A percentile compares a stretch with the other conserved stretches of the same genome.
These are phyloP conservation scores for Saccharomyces jurei DNA, from an alignment of 805 yeast genomes.

Conservation along the genomic window DNA sequence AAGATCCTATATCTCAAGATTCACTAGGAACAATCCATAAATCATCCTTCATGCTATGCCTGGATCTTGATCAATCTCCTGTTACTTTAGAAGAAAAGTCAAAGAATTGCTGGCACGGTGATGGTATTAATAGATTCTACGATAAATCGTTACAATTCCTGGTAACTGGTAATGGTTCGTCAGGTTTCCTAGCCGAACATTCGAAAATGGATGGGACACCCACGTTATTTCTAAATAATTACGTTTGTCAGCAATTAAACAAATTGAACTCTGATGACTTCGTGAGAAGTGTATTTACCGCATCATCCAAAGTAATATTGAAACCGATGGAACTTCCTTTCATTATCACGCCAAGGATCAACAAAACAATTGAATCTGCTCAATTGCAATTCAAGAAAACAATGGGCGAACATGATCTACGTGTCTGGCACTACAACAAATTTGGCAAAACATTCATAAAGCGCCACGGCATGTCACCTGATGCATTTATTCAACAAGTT, in stretches of 20 bases:
- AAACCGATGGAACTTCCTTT: conserved; percentile 36
- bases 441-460: conserved; percentile 84
- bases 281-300: conserved; percentile 6
- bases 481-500: conserved; percentile 84
- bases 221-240: conserved; percentile 79
- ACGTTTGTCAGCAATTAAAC: conserved; percentile 48
- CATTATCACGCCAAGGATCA: conserved; percentile 47
- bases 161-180: conserved; percentile 71
- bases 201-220: conserved; percentile 98
- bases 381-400: conserved; percentile 46
- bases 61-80: conserved; percentile 61
- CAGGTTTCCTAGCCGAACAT: conserved; percentile 95
- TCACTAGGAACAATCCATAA: conserved; percentile 63
- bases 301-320: conserved; percentile 15
- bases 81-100: conserved; percentile 77
- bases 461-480: conserved; percentile 80
- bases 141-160: conserved; percentile 88
- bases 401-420: conserved; percentile 57
- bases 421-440: conserved; percentile 72
- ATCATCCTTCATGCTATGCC: conserved; percentile 71
- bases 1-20: conserved; percentile 52
- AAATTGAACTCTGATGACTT: conserved; percentile 36
- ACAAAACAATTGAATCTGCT: conserved; percentile 48
- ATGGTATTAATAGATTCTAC: conserved; percentile 81
- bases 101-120: conserved; percentile 88